Conservation (phyloP, 163 green algal species). For the Chlamydomonas reinhardtii region DNA sequence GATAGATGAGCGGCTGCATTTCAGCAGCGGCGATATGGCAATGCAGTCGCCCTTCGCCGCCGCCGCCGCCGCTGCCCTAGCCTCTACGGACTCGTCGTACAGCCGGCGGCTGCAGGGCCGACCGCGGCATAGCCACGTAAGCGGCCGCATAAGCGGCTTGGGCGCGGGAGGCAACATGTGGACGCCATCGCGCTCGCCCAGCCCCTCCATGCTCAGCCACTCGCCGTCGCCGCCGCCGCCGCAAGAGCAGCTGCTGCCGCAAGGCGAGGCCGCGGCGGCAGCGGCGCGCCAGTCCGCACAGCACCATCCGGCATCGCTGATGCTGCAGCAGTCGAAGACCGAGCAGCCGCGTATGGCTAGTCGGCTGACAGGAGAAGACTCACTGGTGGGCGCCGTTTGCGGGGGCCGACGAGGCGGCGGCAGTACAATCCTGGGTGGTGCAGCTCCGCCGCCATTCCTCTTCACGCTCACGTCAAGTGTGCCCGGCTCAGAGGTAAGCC, state of each 20-base stretch:
- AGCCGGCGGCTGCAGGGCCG: too few species aligned
- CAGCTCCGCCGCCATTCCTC: not conserved
- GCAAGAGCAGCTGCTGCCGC: not conserved
- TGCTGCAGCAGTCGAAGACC: not conserved
- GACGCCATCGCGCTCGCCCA: not conserved
- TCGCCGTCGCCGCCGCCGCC: too few species aligned
- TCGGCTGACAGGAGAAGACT: not conserved
- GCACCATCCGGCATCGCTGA: not conserved
- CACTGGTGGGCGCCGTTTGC: not conserved
- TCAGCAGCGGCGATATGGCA: too few species aligned
- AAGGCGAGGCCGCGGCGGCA: too few species aligned
- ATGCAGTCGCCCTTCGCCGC: too few species aligned
- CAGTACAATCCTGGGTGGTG: not conserved
- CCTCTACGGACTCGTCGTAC: too few species aligned
- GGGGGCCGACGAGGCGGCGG: too few species aligned
- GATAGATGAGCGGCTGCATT: too few species aligned
- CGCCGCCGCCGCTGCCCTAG: too few species aligned
- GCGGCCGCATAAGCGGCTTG: not conserved
- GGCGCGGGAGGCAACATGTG: too few species aligned
- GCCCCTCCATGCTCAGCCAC: not conserved
- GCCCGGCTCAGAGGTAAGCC: constrained; percentile 22
- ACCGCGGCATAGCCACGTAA: too few species aligned
- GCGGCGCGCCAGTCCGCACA: not conserved
- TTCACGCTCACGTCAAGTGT: constrained; percentile 24
- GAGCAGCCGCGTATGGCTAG: not conserved